Conservation (phyloP, 2,329 filamentous ascomycete genomes). For the Neonectria punicea region DNA sequence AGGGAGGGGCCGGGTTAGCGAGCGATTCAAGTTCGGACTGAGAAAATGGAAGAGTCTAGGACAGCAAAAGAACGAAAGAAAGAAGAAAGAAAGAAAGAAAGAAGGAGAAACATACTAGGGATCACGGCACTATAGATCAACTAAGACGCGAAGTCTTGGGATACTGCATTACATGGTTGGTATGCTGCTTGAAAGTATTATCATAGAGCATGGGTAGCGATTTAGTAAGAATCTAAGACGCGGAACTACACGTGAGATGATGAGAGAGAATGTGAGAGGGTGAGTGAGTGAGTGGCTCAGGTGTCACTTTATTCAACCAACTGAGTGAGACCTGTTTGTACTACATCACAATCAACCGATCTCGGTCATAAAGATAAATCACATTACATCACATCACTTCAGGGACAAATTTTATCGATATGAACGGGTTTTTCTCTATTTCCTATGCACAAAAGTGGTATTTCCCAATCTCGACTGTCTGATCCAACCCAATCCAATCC, state of each 20-base stretch:
- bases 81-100: neutral
- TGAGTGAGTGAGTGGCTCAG: neutral
- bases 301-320: neutral
- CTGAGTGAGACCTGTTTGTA: neutral
- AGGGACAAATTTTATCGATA: neutral
- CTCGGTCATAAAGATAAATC: neutral
- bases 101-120: neutral
- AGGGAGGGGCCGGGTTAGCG: slow-evolving; percentile 40
- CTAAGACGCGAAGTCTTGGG: neutral
- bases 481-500: neutral
- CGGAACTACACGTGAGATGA: neutral
- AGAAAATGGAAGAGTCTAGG: neutral
- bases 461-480: neutral
- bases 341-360: neutral
- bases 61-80: too few species aligned
- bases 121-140: slow-evolving; percentile 17
- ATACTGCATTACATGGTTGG: neutral
- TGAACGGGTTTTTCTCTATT: neutral
- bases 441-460: slow-evolving; percentile 6
- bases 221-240: neutral
- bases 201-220: neutral
- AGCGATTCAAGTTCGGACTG: slow-evolving; percentile 42
- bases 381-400: neutral
- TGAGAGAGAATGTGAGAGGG: neutral
- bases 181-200: neutral